Evolutionary conservation across 768 basidiomycete genomes (phyloP).

Genomic region (Candolleomyces efflorescens): DNA sequence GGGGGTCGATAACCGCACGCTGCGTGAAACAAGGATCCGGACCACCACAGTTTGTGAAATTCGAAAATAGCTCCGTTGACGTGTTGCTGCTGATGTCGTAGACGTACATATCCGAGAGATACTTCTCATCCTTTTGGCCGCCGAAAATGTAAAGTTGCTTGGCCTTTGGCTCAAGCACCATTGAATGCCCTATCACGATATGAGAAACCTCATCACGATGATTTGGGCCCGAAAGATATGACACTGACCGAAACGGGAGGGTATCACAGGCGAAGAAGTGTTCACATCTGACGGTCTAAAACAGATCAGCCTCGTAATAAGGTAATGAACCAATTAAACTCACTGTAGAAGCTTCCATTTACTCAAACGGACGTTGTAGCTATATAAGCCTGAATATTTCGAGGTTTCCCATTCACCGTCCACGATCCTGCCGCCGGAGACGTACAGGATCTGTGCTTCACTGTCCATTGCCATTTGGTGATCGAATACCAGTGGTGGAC

Average conservation of each 20-base stretch:
- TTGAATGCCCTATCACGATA: conserved; percentile 61
- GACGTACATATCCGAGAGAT: conserved; percentile 73
- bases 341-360: conserved; percentile 71
- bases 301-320: conserved; percentile 13
- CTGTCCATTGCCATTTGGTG: conserved; percentile 80
- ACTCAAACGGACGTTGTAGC: conserved; percentile 60
- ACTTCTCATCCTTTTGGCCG: conserved; percentile 63
- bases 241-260: conserved; percentile 56
- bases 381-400: conserved; percentile 71
- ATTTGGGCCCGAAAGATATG: not conserved
- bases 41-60: conserved; percentile 58
- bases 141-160: conserved; percentile 69
- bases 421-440: conserved; percentile 71
- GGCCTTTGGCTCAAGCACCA: conserved; percentile 64
- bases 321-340: conserved; percentile 17
- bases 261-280: conserved; percentile 37
- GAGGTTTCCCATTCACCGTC: conserved; percentile 56
- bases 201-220: not conserved
- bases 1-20: conserved; percentile 63
- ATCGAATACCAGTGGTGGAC: conserved; percentile 72
- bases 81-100: conserved; percentile 59
- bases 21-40: conserved; percentile 74
- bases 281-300: conserved; percentile 16
- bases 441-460: conserved; percentile 65
- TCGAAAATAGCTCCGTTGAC: conserved; percentile 56